Conservation (phyloP, 345 rosid species). For the Aethionema arabicum region DNA sequence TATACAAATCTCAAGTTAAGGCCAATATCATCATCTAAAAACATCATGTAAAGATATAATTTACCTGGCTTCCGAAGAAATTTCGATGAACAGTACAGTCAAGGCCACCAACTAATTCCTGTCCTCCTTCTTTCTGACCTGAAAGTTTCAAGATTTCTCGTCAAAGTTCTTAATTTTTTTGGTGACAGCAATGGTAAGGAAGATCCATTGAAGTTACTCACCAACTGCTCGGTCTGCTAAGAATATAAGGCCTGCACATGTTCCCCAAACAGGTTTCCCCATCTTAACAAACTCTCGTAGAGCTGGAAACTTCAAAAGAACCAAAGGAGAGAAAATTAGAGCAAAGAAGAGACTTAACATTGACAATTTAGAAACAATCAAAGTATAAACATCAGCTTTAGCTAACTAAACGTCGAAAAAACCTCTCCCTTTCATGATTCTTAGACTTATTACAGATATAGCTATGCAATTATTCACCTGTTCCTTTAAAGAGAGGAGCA, state of each 20-base stretch:
- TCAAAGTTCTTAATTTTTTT: not conserved
- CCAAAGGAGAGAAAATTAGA: slow-evolving; percentile 23
- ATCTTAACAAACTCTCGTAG: slow-evolving; percentile 78
- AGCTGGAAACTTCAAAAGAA: slow-evolving; percentile 72
- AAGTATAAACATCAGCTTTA: not conserved
- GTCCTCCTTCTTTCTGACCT: slow-evolving; percentile 97
- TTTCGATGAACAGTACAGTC: slow-evolving; percentile 87
- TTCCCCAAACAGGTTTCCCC: slow-evolving; percentile 98
- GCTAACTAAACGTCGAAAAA: slow-evolving; percentile 7
- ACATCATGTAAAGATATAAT: not conserved
- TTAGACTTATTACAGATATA: not conserved
- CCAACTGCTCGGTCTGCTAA: slow-evolving; percentile 82
- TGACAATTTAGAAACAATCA: not conserved
- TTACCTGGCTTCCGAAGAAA: slow-evolving; percentile 96
- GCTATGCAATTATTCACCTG: not conserved
- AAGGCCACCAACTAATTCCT: slow-evolving; percentile 82
- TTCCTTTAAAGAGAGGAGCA: not conserved
- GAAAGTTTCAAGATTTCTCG: slow-evolving; percentile 32
- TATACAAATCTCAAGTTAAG: not conserved
- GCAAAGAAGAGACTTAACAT: slow-evolving; percentile 6
- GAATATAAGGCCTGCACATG: slow-evolving; percentile 97
- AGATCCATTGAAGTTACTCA: slow-evolving; percentile 48
- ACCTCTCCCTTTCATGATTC: not conserved
- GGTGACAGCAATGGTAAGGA: too few relatives aligned
- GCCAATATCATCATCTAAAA: not conserved